These are phyloP conservation scores for Pseudocercospora fuligena DNA, from an alignment of 2,329 filamentous ascomycete species.

Conservation along the genomic window DNA sequence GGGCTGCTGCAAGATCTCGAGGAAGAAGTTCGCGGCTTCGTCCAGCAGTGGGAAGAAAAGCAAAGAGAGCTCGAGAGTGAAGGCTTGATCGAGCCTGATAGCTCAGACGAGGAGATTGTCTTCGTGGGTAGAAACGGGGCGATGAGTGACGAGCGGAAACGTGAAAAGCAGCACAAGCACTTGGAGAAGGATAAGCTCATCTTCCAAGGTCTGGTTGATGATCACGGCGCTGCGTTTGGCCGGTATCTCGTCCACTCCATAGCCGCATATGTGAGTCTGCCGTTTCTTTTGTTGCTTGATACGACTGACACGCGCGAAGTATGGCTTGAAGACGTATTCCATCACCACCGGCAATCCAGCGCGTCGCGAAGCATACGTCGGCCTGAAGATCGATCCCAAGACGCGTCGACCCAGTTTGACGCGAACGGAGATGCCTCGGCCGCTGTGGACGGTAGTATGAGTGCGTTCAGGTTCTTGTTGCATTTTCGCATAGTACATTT, in stretches of 20 bases:
- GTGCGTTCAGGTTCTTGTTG: conserved; percentile 5
- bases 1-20: conserved; percentile 83
- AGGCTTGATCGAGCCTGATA: conserved; percentile 53
- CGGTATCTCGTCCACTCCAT: conserved; percentile 94
- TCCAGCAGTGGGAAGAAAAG: conserved; percentile 64
- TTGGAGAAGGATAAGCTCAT: conserved; percentile 71
- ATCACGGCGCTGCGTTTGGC: conserved; percentile 79
- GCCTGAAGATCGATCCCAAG: conserved; percentile 60
- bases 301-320: conserved; percentile 46
- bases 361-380: conserved; percentile 81
- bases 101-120: conserved; percentile 84
- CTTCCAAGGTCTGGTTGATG: conserved; percentile 78
- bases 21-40: conserved; percentile 77
- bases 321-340: conserved; percentile 83
- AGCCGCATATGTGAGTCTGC: conserved; percentile 66
- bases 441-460: conserved; percentile 64
- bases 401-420: conserved; percentile 41
- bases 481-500: not conserved
- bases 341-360: conserved; percentile 73
- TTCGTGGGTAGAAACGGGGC: conserved; percentile 76
- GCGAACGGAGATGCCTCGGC: conserved; percentile 59
- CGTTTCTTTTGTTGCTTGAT: conserved; percentile 12
- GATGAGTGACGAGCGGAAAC: conserved; percentile 63
- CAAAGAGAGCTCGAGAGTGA: conserved; percentile 53
- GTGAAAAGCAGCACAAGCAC: conserved; percentile 58